Percentiles rank a stretch among this genome's conserved stretches.
phyloP scores from a whole-genome alignment of 305 asterid species.

The Fraxinus angustifolia region DNA sequence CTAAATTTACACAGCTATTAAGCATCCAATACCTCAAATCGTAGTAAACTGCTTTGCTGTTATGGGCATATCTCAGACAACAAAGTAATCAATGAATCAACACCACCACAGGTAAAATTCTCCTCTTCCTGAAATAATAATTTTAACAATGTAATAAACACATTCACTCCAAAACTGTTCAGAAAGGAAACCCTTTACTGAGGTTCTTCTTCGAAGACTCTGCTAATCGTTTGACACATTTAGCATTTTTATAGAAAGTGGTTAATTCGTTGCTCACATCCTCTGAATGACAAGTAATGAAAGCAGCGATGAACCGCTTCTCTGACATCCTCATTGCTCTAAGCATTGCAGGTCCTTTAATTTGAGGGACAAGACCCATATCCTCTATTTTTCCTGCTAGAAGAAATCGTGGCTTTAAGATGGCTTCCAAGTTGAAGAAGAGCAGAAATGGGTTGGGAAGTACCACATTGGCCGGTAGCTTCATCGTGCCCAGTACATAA shows the following conservation, averaged over 20 bases:
- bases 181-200: constrained; percentile 59
- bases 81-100: constrained; percentile 4
- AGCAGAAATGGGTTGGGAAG: constrained; percentile 47
- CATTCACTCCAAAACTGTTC: constrained; percentile 21
- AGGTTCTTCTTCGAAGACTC: constrained; percentile 56
- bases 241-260: constrained; percentile 39
- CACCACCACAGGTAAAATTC: constrained; percentile 7
- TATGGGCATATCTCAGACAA: not conserved
- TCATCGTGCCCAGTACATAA: constrained; percentile 58
- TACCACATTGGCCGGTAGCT: constrained; percentile 45
- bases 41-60: constrained; percentile 8
- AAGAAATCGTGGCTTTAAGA: constrained; percentile 56
- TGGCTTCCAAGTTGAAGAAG: constrained; percentile 51
- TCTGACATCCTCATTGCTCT: constrained; percentile 73
- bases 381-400: constrained; percentile 62
- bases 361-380: constrained; percentile 59
- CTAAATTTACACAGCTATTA: not conserved
- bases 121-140: constrained; percentile 1
- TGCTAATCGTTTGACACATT: constrained; percentile 61
- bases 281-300: constrained; percentile 51
- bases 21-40: not conserved
- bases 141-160: not conserved
- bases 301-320: constrained; percentile 50
- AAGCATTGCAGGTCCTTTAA: constrained; percentile 55
- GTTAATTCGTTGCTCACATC: constrained; percentile 46